Percentiles rank a stretch among this genome's conserved stretches.
These are phyloP conservation scores for Aureobasidium leucospermi DNA, from an alignment of 2,329 filamentous ascomycete species.

Conservation along the genomic window DNA sequence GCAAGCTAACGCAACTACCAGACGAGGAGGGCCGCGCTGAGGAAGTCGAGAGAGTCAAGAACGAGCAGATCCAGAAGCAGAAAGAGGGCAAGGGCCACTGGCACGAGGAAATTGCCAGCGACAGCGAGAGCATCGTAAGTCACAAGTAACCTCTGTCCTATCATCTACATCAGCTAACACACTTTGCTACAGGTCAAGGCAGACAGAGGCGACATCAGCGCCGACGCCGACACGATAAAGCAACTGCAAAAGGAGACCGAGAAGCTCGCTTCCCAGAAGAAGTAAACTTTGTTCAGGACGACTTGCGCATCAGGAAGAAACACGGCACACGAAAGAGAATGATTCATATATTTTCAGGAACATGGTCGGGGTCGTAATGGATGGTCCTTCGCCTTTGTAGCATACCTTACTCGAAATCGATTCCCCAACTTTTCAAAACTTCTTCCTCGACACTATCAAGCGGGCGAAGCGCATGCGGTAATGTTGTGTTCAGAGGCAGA, in stretches of 20 bases:
- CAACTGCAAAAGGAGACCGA: constrained; percentile 30
- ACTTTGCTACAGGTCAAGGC: constrained; percentile 26
- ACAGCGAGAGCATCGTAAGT: constrained; percentile 68
- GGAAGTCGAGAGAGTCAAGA: constrained; percentile 50
- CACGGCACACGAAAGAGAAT: constrained; percentile 7
- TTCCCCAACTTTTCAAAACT: not conserved
- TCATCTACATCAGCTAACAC: not conserved
- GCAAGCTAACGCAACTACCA: constrained; percentile 15
- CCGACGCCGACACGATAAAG: constrained; percentile 24
- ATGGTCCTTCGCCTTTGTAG: constrained; percentile 10
- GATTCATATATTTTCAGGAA: not conserved
- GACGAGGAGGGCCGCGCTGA: constrained; percentile 38
- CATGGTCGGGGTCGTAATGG: not conserved
- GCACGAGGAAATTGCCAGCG: constrained; percentile 69
- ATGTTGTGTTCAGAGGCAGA: not conserved
- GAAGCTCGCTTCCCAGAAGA: constrained; percentile 20
- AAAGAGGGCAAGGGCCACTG: constrained; percentile 62
- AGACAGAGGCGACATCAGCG: constrained; percentile 27
- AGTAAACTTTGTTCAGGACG: not conserved
- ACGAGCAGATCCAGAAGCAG: constrained; percentile 47
- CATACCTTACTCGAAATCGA: not conserved
- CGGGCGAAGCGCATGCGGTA: too few relatives aligned
- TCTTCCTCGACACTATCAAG: not conserved
- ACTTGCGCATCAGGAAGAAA: not conserved
- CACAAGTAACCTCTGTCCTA: not conserved